Base-by-base conservation (phyloP, 2,329 filamentous ascomycete genomes). In the Fusarium setosum region DNA sequence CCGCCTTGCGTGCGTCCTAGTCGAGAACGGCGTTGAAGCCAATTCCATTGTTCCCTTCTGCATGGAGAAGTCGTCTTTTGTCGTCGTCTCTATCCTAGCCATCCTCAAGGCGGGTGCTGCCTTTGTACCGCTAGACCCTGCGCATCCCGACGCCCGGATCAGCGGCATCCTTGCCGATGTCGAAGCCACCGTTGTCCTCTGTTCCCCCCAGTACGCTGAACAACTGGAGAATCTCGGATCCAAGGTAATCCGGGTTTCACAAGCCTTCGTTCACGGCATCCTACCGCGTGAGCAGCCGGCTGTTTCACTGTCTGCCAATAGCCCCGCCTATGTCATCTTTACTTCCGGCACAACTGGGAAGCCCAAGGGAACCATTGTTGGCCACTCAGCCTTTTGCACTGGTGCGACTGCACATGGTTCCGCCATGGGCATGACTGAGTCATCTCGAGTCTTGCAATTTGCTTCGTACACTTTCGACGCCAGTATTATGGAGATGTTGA, bases 401-500 rank as follows among this genome's bases (percentile, higher is more conserved):
- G 17, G 64, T 2, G 64, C 63, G 0, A n/a, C n/a, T 8, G 44
- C 49, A 1, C 63, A 66, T 7, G 63, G 58, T 3, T 38, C 11
- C 0, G 42, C 53, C 6, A 66, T 68, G 58, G 54, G 51, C 1
- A 66, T 68, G 17, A 32, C 2, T 4, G 12, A 57, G 8, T 45
- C 44, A 2, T 57, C 60, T 2, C 40, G 64, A 1, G 64, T 67
- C 13, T 34, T 67, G 2, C 64, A 67, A 29, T 62, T 62, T 18
- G 65, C 65, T 3, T 53, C 58, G 2, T 18, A 68, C 24, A 71
- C 69, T 0, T 78, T 78, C 13, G 76, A 77, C 44, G 72, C 70
- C 4, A 69, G 66, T 37, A 72, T 76, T 4, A 54, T 61, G 35
- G 71, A 73, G 37, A 63, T 64, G 3, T 23, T 73, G 0, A 65